A percentile compares a stretch with the other conserved stretches of the same genome.
These are phyloP conservation scores for Auricularia sp. DNA, from an alignment of 768 basidiomycete genomes.

Conservation along the genomic window DNA sequence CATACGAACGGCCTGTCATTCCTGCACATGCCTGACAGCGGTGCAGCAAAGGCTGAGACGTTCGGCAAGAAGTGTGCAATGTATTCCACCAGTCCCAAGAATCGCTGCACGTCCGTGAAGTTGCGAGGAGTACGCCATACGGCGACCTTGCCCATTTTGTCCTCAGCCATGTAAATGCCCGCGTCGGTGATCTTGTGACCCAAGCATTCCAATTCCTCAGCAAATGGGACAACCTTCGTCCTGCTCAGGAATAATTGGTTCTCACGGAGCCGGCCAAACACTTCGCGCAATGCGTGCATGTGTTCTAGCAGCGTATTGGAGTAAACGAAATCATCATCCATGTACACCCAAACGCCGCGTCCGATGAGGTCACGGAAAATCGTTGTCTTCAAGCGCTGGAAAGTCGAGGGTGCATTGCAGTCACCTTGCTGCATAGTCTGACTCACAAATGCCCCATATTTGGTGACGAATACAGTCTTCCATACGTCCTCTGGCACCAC, in stretches of 20 bases:
- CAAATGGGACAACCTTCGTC: conserved; percentile 4
- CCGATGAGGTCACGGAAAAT: conserved; percentile 10
- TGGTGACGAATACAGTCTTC: conserved; percentile 8
- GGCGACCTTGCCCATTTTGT: conserved; percentile 2
- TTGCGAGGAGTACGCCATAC: conserved; percentile 1
- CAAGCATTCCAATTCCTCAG: background rate
- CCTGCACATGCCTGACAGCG: background rate
- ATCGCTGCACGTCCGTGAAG: conserved; percentile 5
- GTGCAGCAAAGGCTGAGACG: conserved; percentile 5
- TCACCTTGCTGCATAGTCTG: conserved; percentile 13
- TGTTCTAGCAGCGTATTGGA: conserved; percentile 6
- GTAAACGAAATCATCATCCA: conserved; percentile 12
- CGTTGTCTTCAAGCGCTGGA: conserved; percentile 7
- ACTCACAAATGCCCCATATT: conserved; percentile 10
- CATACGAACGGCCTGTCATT: background rate
- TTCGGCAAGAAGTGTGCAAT: conserved; percentile 11
- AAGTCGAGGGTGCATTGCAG: conserved; percentile 12
- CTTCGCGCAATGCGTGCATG: conserved; percentile 2
- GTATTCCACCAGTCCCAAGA: conserved; percentile 13
- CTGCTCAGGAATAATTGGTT: conserved; percentile 5
- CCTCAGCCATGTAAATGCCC: conserved; percentile 4
- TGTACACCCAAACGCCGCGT: conserved; percentile 9
- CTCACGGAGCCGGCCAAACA: conserved; percentile 2
- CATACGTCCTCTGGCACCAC: conserved; percentile 8
- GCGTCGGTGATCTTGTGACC: conserved; percentile 5